A percentile compares a stretch with the other conserved stretches of the same genome.
phyloP scores from a whole-genome alignment of 2,329 filamentous ascomycete genomes.

The Calycina marina region DNA sequence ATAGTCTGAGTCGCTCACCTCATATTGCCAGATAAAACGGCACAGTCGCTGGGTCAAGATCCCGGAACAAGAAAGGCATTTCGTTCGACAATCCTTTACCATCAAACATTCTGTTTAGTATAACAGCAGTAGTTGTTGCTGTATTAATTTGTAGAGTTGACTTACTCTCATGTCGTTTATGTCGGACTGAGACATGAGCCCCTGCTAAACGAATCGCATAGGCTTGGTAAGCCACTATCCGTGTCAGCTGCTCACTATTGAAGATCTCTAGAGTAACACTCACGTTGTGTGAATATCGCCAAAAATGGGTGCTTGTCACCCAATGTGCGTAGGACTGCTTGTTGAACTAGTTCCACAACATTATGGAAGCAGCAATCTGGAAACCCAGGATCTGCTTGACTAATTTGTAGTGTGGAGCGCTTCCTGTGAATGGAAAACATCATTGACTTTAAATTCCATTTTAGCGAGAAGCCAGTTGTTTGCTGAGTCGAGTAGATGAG shows the following conservation, averaged over 20 bases:
- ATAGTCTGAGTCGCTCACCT: no score
- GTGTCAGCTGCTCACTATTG: not conserved
- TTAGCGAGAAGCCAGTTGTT: constrained; percentile 38
- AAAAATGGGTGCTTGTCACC: constrained; percentile 31
- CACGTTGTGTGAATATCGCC: constrained; percentile 25
- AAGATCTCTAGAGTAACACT: constrained; percentile 4
- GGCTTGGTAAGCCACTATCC: constrained; percentile 8
- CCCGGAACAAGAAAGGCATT: constrained; percentile 30
- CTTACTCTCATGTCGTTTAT: no score
- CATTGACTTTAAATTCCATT: constrained; percentile 33
- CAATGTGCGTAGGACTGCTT: constrained; percentile 31
- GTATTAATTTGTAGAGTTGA: no score
- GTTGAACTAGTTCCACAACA: constrained; percentile 28
- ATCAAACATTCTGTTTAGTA: constrained; percentile 28
- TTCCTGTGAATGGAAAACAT: constrained; percentile 31
- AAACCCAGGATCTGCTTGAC: no score
- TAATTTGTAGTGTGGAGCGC: constrained; percentile 31
- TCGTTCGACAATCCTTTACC: constrained; percentile 28
- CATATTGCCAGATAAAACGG: constrained; percentile 5
- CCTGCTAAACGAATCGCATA: constrained; percentile 22
- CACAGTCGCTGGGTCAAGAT: constrained; percentile 9
- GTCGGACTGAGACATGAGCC: no score
- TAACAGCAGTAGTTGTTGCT: no score
- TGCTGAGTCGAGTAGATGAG: constrained; percentile 28
- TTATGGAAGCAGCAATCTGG: no score